A percentile compares a stretch with the other conserved stretches of the same genome.
Conservation (phyloP, 768 basidiomycete genomes). For the Macrolepiota albuminosa region DNA sequence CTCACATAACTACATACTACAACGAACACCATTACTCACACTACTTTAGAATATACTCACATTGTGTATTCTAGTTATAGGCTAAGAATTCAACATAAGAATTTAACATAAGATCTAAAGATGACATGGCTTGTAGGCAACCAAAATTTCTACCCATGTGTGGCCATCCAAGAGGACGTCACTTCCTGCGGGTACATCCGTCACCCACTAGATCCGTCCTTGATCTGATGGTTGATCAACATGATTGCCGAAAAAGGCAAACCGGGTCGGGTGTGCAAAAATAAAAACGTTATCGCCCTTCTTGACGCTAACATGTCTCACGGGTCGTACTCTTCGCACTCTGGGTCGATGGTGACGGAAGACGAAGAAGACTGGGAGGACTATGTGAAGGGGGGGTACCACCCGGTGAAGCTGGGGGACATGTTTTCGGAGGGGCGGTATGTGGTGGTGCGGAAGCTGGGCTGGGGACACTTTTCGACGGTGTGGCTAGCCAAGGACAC, state of each 20-base stretch:
- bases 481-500: conserved; percentile 86
- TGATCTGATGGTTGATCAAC: background rate
- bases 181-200: too few species aligned
- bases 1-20: too few species aligned
- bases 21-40: too few species aligned
- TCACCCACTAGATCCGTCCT: too few species aligned
- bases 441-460: conserved; percentile 88
- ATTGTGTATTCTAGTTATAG: too few species aligned
- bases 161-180: too few species aligned
- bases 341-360: conserved; percentile 80
- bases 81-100: too few species aligned
- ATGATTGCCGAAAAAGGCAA: background rate
- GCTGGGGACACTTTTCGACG: conserved; percentile 93
- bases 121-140: too few species aligned
- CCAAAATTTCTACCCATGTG: too few species aligned
- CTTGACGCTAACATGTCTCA: conserved; percentile 47
- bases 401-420: conserved; percentile 95
- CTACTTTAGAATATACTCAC: too few species aligned
- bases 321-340: conserved; percentile 56
- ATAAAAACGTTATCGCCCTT: background rate
- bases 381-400: conserved; percentile 75
- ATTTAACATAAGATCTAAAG: too few species aligned
- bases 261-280: too few species aligned
- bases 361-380: conserved; percentile 95
- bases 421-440: conserved; percentile 85